Base-by-base conservation (phyloP, 202 grass and related monocot species). In the Zizania palustris region DNA sequence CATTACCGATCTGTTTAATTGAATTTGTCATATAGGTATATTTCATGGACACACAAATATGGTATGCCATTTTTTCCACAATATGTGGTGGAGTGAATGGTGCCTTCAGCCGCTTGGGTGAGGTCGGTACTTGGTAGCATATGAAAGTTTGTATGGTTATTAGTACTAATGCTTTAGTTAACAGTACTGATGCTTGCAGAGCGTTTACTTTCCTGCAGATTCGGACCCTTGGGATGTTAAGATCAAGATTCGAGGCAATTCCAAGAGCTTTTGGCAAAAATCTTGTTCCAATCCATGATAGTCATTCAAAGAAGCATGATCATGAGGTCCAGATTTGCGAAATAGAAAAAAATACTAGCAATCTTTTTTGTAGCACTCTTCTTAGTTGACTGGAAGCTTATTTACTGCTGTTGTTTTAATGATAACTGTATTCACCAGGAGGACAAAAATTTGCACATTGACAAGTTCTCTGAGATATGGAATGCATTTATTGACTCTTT, bases 11-110 rank as follows among this genome's bases (percentile, higher is more conserved):
- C 39, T 58, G 35, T 57, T 67, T 9, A 63, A 77, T 43, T 87
- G 9, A 50, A 40, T 58, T 67, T 54, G 18, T 48, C 34, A 11
- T 72, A 62, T 79, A 98, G 95, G 95, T 99, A 45, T 99, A 99
- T 73, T 99, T 99, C 81, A 99, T 99, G 92, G 96, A 99, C 73
- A 87, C 96, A 12, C 96, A 96, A 90, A 99, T 99, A 93, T 99
- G 96, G 96, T 99, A 99, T 36, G 89, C 92, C 63, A 99, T 99
- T 96, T 99, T 99, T 84, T 99, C 92, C 53, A 99, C 96, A 33
- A 87, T 99, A 79, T 91, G 81, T 76, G 96, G 96, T 73, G 96
- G 96, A 83, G 84, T 96, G 45, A 88, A 81, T 74, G 96, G 96
- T 60, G 92, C 92, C 57, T 99, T 99, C 69, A 99, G 96, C 78